Evolutionary conservation across 768 basidiomycete species (phyloP).

Genomic region (Phanerochaete carnosa): DNA sequence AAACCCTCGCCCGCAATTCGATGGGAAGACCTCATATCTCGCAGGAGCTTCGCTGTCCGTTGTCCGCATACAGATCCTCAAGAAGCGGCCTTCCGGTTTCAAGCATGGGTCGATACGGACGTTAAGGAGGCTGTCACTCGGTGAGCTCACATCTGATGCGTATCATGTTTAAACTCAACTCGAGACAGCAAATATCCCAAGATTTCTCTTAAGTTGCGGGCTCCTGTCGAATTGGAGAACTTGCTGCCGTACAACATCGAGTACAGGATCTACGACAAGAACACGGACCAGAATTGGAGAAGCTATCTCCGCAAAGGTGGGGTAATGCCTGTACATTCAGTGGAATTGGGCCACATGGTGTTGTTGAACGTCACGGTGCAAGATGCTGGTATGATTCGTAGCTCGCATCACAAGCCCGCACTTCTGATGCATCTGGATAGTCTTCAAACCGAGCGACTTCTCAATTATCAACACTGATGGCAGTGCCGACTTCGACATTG

Average conservation of each 20-base stretch:
- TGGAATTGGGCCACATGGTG: constrained; percentile 87
- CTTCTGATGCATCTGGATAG: constrained; percentile 37
- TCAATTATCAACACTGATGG: constrained; percentile 96
- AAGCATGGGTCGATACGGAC: constrained; percentile 85
- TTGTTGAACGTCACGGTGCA: constrained; percentile 87
- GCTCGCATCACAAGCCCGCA: neutral
- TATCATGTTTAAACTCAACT: constrained; percentile 2
- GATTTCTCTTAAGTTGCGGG: constrained; percentile 80
- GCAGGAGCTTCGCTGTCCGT: constrained; percentile 68
- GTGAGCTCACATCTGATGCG: neutral
- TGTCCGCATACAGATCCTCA: constrained; percentile 79
- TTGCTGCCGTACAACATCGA: constrained; percentile 90
- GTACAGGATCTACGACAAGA: constrained; percentile 96
- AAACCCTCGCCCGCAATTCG: constrained; percentile 86
- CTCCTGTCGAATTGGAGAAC: constrained; percentile 95
- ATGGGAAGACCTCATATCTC: constrained; percentile 82
- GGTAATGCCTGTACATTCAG: constrained; percentile 93
- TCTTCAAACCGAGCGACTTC: constrained; percentile 92
- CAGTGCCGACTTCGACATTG: constrained; percentile 84
- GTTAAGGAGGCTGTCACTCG: constrained; percentile 50
- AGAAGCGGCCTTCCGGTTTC: constrained; percentile 93
- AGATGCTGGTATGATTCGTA: constrained; percentile 67
- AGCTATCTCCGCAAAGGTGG: constrained; percentile 93
- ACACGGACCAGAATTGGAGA: constrained; percentile 90
- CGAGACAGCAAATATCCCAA: constrained; percentile 72